Base-by-base conservation (phyloP, 2,329 filamentous ascomycete species). In the Blastomyces parvus region DNA sequence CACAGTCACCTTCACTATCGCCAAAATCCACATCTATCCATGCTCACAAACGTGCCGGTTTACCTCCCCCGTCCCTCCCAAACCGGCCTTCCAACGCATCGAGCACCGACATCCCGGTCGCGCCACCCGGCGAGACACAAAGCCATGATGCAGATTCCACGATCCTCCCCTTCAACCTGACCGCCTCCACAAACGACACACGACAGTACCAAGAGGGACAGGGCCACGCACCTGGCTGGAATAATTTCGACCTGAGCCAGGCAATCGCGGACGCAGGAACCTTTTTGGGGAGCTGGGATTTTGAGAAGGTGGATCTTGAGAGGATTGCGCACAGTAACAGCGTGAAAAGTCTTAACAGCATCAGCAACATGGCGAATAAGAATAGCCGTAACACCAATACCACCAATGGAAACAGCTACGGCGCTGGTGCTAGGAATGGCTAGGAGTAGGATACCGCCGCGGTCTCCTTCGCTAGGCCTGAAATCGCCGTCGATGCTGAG, bases 231-330 rank as follows among this genome's bases (percentile, higher is more conserved):
- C 64, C 67, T 56, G 33, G 19, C 3, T 63, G 66, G 13, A 74
- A 77, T 11, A 72, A 70, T n/a, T 79, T 79, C 60, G 74, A 78
- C 62, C 71, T 79, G 5, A 76, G 72, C 53, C 74, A 77, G 66
- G 77, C 76, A 0, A 78, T 80, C n/a, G 74, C 74, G 6, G 78
- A 80, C 62, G 71, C 77, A 11, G 77, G 77, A 5, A 79, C 76
- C 65, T 80, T 76, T 71, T 67, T 80, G n/a, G 74, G 27, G 17
- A 78, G 74, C 63, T 79, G 77, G 66, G 76, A 79, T 64, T 69
- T 77, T 25, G 72, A 76, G 62, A 73, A 71, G 60, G 27, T 46
- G 8, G 74, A 78, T 7, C 64, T 71, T 42, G 27, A 58, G 33
- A 62, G 59, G 38, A 44, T 48, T 11, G 53, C n/a, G 11, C 60